A percentile compares a stretch with the other conserved stretches of the same genome.
Evolutionary conservation across 306 rosid species (phyloP).

Genomic region (Prunus padus): DNA sequence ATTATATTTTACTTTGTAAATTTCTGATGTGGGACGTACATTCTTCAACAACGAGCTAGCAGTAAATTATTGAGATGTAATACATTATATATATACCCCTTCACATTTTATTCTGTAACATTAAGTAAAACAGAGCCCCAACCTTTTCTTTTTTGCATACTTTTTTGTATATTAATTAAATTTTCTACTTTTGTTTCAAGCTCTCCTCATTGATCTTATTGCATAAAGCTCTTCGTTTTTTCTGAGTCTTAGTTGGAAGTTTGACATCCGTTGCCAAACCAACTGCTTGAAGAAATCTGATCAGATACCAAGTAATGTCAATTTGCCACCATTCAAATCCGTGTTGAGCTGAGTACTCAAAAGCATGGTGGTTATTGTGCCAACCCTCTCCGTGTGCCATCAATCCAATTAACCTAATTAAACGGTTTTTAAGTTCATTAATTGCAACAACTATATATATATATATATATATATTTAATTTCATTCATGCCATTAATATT

Average conservation of each 20-base stretch:
- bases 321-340: conserved; percentile 94
- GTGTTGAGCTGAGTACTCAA: conserved; percentile 79
- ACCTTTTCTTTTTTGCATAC: too few relatives aligned
- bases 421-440: not conserved
- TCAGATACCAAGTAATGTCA: conserved; percentile 80
- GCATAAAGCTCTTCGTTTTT: conserved; percentile 39
- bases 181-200: not conserved
- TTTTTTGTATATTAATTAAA: too few relatives aligned
- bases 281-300: conserved; percentile 57
- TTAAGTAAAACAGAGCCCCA: too few relatives aligned
- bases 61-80: too few relatives aligned
- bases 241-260: conserved; percentile 56
- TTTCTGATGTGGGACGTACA: too few relatives aligned
- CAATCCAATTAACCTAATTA: conserved; percentile 60
- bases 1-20: too few relatives aligned
- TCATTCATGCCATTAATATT: not conserved
- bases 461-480: too few relatives aligned
- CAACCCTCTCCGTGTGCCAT: conserved; percentile 92
- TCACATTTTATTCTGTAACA: too few relatives aligned
- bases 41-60: too few relatives aligned
- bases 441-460: not conserved
- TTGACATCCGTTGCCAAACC: conserved; percentile 80
- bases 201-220: not conserved
- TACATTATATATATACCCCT: too few relatives aligned
- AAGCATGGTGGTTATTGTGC: conserved; percentile 95